Base-by-base conservation (phyloP, 768 basidiomycete species). In the Clitopilus passeckerianus region DNA sequence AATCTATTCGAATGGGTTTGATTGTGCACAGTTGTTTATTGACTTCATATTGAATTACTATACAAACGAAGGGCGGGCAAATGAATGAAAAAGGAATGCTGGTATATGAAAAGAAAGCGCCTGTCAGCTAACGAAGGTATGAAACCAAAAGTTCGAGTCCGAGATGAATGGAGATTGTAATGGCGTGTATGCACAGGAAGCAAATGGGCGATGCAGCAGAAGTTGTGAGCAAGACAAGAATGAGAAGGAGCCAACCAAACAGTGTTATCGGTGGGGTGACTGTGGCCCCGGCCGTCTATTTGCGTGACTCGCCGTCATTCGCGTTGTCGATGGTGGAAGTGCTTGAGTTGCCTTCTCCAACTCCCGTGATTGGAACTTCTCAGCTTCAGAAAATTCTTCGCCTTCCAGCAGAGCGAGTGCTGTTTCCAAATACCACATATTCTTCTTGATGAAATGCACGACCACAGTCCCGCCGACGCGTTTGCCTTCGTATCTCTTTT, bases 381-480 rank as follows among this genome's bases (percentile, higher is more conserved):
- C 82, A 22, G 70, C 67, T 64, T 89, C 86, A 9, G 85, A 86
- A 59, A 82, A 74, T 60, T 93, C 88, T 30, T 87, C 84, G n/a
- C 86, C 84, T 57, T 90, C 92, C 27, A 98, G 77, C 23, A 99
- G 77, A 16, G 93, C 94, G 10, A 94, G 74, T 10, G 93, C 92
- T 5, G 95, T 92, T 75, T 99, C 96, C 64, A 95, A 72, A 74
- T 91, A 98, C 96, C 96, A 99, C 75, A 91, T 90, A 63, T 92
- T 86, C 71, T 93, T 90, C 86, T 98, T 99, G 80, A 99, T 89
- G 70, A 93, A 98, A 75, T 99, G 96, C 56, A 99, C 94, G 20
- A 94, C 91, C 52, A 95, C 82, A 1, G 96, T 99, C 5, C 96
- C 97, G 3, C 96, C 96, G 8, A 93, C 84, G 20, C 90, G 86